A percentile compares a stretch with the other conserved stretches of the same genome.
Conservation (phyloP, 331 rosid species). For the Malus hybrid region DNA sequence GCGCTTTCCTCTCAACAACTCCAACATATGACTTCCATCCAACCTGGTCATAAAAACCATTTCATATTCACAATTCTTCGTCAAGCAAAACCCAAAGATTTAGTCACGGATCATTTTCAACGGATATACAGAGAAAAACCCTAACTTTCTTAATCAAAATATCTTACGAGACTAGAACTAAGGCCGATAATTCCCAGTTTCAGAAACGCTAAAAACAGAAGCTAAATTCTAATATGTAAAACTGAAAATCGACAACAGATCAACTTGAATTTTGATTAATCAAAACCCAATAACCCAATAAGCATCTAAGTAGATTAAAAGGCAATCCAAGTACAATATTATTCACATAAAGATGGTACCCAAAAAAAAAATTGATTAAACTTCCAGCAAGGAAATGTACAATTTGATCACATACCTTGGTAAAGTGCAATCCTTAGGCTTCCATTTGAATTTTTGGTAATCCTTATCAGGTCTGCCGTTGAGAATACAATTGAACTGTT, state of each 20-base stretch:
- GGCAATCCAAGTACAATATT: not conserved
- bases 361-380: not conserved
- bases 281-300: not conserved
- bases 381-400: not conserved
- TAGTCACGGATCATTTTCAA: not conserved
- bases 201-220: not conserved
- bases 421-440: slow-evolving; percentile 72
- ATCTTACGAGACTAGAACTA: not conserved
- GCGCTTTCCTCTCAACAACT: slow-evolving; percentile 70
- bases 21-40: slow-evolving; percentile 64
- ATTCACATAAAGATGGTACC: not conserved
- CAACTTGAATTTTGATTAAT: not conserved
- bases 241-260: not conserved
- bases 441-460: slow-evolving; percentile 70
- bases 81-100: not conserved
- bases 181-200: not conserved
- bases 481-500: slow-evolving; percentile 72
- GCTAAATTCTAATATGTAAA: not conserved
- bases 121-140: not conserved
- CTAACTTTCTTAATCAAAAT: not conserved
- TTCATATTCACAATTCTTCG: not conserved
- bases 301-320: not conserved
- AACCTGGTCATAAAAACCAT: slow-evolving; percentile 33
- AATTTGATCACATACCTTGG: slow-evolving; percentile 52
- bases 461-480: slow-evolving; percentile 82